Evolutionary conservation across 106 monocot genomes (phyloP).

Genomic region (Amphibolis antarctica): DNA sequence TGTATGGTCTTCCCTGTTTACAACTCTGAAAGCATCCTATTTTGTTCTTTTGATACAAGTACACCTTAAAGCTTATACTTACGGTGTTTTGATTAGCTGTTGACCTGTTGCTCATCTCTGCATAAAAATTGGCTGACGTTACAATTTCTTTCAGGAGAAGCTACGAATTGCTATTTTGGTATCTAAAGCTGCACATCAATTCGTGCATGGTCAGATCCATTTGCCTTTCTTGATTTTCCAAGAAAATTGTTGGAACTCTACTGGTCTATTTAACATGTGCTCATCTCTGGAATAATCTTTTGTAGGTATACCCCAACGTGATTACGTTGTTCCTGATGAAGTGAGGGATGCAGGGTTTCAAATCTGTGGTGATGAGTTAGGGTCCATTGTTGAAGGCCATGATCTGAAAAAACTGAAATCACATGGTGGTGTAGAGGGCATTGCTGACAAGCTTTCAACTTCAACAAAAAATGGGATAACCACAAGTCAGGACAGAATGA

Average conservation of each 20-base stretch:
- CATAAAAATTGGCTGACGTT: neutral
- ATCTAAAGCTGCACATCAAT: conserved; percentile 11
- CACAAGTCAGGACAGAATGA: conserved; percentile 14
- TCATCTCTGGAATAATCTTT: neutral
- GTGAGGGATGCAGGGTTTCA: conserved; percentile 49
- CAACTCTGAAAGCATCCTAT: neutral
- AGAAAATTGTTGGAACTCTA: neutral
- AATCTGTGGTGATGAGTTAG: conserved; percentile 64
- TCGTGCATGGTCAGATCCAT: conserved; percentile 6
- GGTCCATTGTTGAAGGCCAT: conserved; percentile 56
- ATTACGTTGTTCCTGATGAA: conserved; percentile 32
- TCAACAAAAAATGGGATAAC: conserved; percentile 33
- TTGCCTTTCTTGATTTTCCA: neutral
- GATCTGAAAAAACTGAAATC: conserved; percentile 39
- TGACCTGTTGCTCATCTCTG: too few relatives aligned
- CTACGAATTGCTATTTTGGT: conserved; percentile 12
- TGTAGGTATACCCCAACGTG: neutral
- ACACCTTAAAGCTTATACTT: neutral
- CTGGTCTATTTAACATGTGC: neutral
- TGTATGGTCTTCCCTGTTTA: neutral
- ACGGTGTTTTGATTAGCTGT: neutral
- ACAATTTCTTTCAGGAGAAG: conserved; percentile 12
- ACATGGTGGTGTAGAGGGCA: conserved; percentile 35
- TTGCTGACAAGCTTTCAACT: conserved; percentile 40
- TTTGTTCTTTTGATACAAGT: neutral